Evolutionary conservation across 2,329 filamentous ascomycete genomes (phyloP), one percentile per base, ranked within the genome.

Genomic region (Colletotrichum nymphaeae): DNA sequence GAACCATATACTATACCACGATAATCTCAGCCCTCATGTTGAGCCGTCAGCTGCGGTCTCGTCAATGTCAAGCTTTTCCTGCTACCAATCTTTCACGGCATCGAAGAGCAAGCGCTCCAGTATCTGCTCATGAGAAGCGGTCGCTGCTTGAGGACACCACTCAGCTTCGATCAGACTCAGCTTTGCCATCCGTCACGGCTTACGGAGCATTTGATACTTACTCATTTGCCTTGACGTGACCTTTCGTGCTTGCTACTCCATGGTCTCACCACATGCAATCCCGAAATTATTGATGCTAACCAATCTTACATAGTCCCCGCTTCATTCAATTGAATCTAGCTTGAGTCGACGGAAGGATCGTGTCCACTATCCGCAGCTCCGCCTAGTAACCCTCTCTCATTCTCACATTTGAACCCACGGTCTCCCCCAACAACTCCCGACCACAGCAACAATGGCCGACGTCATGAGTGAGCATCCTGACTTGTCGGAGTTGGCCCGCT

Each of bases 381-480:
- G 16, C 12, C 42, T 9, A 5, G 37, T 11, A 9, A 22, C 22
- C n/a, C n/a, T 7, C 12, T 53, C 14, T 55, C n/a, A 16, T 26
- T 52, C 37, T 46, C 42, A 71, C 24, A 28, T 49, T 26, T n/a
- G 14, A 19, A 30, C 11, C 35, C 11, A 62, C 30, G 42, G 8
- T 49, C 42, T 22, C 42, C 19, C 19, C 42, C 26, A 22, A 24
- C n/a, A 26, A 62, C 19, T 16, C 32, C 19, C 14, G 7, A 22
- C n/a, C 63, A 70, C 16, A 62, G 62, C 60, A 66, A 73, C 77
- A 63, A 89, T 89, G 88, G 84, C 87, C 72, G 86, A 89, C 55
- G 77, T 84, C 42, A 80, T 86, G 30, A 79, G 83, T 32, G 87
- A 89, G 63, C 87, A 88, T 67, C 81, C 85, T 65, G 87, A 88